A percentile compares a stretch with the other conserved stretches of the same genome.
These are phyloP conservation scores for Leccinum disarticulatum DNA, from an alignment of 768 basidiomycete species.

Conservation along the genomic window DNA sequence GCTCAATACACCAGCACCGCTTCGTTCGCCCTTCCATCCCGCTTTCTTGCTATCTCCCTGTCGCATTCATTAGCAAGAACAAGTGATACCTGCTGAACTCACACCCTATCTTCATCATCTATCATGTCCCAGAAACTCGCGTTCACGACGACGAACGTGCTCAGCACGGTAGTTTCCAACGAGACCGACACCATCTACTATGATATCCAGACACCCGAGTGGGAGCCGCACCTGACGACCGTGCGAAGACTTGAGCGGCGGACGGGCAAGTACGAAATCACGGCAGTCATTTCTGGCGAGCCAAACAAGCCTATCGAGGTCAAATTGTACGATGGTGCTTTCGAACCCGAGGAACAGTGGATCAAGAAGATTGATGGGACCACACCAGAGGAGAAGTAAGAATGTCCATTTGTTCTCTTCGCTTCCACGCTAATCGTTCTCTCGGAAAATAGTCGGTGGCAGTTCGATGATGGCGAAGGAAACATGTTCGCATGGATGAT, in stretches of 20 bases:
- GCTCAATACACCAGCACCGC: neutral
- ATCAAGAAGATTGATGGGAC: constrained; percentile 24
- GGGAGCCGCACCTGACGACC: constrained; percentile 37
- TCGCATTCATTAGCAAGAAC: neutral
- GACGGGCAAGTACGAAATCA: constrained; percentile 29
- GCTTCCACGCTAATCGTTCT: neutral
- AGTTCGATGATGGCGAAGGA: constrained; percentile 26
- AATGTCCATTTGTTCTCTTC: neutral
- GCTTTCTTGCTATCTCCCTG: neutral
- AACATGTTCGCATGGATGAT: constrained; percentile 21
- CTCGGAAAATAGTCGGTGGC: constrained; percentile 19
- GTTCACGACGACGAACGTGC: constrained; percentile 39
- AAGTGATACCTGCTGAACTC: neutral
- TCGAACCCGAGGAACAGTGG: constrained; percentile 32
- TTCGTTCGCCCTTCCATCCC: neutral
- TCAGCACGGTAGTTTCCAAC: constrained; percentile 40
- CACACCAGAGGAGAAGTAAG: constrained; percentile 16
- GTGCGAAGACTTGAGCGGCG: constrained; percentile 34
- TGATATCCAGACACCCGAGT: constrained; percentile 40
- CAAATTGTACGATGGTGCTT: constrained; percentile 28
- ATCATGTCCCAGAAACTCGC: constrained; percentile 32
- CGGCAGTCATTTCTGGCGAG: constrained; percentile 35
- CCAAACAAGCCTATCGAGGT: constrained; percentile 31
- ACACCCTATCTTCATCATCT: neutral
- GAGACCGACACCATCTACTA: constrained; percentile 39